Evolutionary conservation across 495 filamentous ascomycete genomes (phyloP).

Genomic region (Neurospora sp.): DNA sequence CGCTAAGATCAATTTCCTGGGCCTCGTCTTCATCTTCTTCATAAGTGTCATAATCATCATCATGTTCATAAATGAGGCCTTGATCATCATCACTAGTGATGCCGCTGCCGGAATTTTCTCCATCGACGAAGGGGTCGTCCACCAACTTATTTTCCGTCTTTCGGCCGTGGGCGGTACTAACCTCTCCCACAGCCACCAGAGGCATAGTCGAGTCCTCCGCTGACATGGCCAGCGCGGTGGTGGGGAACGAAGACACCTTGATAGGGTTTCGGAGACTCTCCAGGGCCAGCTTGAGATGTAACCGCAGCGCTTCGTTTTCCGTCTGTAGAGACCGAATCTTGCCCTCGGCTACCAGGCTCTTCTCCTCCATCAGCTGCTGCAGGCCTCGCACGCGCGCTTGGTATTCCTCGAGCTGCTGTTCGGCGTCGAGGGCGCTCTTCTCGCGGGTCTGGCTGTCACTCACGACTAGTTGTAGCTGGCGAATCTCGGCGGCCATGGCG

Average conservation of each 20-base stretch:
- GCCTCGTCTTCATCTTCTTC: slow-evolving; percentile 16
- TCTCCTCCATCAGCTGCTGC: slow-evolving; percentile 92
- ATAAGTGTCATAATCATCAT: slow-evolving; percentile 14
- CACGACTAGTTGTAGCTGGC: slow-evolving; percentile 66
- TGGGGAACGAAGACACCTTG: background rate
- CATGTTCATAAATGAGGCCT: background rate
- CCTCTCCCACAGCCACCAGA: background rate
- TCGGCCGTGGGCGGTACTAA: background rate
- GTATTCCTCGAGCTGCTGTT: slow-evolving; percentile 81
- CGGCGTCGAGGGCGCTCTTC: slow-evolving; percentile 39
- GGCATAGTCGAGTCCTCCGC: background rate
- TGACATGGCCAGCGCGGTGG: background rate
- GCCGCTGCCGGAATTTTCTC: background rate
- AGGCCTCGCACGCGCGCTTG: slow-evolving; percentile 75
- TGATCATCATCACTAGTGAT: background rate
- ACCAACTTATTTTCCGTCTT: background rate
- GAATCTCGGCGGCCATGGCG: slow-evolving; percentile 90
- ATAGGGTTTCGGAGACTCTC: slow-evolving; percentile 88
- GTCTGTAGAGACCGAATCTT: slow-evolving; percentile 80
- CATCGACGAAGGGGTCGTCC: background rate
- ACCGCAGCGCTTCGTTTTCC: slow-evolving; percentile 79
- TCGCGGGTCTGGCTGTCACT: slow-evolving; percentile 41
- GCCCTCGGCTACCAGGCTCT: slow-evolving; percentile 72
- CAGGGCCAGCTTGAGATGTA: slow-evolving; percentile 76
- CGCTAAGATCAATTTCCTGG: slow-evolving; percentile 3